Evolutionary conservation across 129 eudicot species (phyloP).

Genomic region (Lonicera japonica): DNA sequence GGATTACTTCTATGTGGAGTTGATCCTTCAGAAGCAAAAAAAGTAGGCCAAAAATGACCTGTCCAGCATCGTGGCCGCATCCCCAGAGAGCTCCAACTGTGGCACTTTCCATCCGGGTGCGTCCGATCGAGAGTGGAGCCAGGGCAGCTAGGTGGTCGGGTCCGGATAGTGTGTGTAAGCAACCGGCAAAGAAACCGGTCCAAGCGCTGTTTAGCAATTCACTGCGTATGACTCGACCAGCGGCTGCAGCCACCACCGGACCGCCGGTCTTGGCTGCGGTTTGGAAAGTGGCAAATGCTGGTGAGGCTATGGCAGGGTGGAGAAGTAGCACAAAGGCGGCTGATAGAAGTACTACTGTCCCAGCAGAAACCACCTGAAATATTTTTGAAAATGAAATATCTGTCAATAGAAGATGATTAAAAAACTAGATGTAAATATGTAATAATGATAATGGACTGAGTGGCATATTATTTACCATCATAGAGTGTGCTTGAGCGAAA

Average conservation of each 20-base stretch:
- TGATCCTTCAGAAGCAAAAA: constrained; percentile 80
- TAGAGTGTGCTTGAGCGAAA: too few relatives aligned
- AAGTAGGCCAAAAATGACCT: constrained; percentile 70
- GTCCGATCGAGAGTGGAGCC: constrained; percentile 95
- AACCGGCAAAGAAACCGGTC: constrained; percentile 98
- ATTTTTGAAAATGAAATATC: too few relatives aligned
- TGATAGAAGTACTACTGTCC: constrained; percentile 49
- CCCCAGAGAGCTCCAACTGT: constrained; percentile 98
- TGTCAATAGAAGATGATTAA: too few relatives aligned
- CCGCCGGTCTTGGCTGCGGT: constrained; percentile 43
- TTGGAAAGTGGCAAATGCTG: constrained; percentile 72
- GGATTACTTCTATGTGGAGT: constrained; percentile 79
- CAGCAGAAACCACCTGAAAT: constrained; percentile 59
- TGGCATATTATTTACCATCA: too few relatives aligned
- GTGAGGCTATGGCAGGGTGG: constrained; percentile 49
- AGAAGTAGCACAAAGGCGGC: constrained; percentile 41
- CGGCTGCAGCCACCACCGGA: too few relatives aligned
- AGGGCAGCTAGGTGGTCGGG: constrained; percentile 98
- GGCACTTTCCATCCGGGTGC: constrained; percentile 82
- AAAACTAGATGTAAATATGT: too few relatives aligned
- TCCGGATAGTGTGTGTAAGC: constrained; percentile 95
- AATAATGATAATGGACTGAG: too few relatives aligned
- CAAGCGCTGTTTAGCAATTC: constrained; percentile 85
- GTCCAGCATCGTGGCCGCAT: constrained; percentile 97
- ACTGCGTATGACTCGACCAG: constrained; percentile 33